Conservation (phyloP, 1,139 yeast genomes). For the Debaryomycetaceae sp. region DNA sequence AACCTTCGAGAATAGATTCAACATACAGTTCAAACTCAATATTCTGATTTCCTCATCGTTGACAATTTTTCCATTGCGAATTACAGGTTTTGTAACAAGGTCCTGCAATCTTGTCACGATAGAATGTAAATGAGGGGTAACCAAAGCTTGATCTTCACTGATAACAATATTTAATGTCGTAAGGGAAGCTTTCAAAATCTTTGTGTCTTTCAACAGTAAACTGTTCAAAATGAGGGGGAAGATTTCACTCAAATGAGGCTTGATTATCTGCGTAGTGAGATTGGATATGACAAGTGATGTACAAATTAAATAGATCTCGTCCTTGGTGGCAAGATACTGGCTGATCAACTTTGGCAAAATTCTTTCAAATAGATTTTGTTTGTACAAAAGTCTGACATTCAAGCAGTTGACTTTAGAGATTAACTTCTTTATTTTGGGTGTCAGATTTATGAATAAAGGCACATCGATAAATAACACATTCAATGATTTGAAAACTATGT, state of each 20-base stretch:
- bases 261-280: conserved; percentile 57
- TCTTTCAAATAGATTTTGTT: conserved; percentile 69
- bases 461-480: conserved; percentile 67
- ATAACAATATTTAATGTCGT: conserved; percentile 52
- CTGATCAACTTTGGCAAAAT: conserved; percentile 48
- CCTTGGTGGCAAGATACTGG: conserved; percentile 19
- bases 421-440: conserved; percentile 21
- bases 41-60: conserved; percentile 48
- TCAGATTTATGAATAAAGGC: conserved; percentile 48
- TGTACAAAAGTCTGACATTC: conserved; percentile 63
- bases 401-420: conserved; percentile 53
- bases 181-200: conserved; percentile 60
- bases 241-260: conserved; percentile 58
- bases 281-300: conserved; percentile 65
- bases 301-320: conserved; percentile 53
- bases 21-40: conserved; percentile 55
- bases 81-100: conserved; percentile 23
- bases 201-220: conserved; percentile 42
- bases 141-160: conserved; percentile 45
- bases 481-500: conserved; percentile 49
- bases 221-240: conserved; percentile 73
- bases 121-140: conserved; percentile 51
- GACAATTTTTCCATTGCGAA: conserved; percentile 17
- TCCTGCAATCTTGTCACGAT: conserved; percentile 55
- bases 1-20: conserved; percentile 39